Evolutionary conservation across 2,329 filamentous ascomycete species (phyloP), one percentile per base, ranked within the genome.

Genomic region (Fusarium avenaceum): DNA sequence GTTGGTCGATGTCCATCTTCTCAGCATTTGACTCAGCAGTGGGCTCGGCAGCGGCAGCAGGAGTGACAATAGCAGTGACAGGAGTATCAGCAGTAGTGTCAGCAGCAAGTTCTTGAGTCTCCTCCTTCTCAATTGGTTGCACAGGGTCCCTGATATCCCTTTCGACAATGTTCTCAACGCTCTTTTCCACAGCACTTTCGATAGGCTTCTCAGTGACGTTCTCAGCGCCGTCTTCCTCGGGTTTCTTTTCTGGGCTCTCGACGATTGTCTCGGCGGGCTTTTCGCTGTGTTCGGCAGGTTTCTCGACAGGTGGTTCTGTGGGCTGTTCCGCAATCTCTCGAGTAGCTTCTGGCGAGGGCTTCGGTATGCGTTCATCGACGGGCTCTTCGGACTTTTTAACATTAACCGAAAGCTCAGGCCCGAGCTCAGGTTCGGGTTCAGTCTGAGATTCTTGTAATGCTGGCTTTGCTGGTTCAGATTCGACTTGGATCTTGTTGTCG

Each of bases 1-100:
- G 65, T 20, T 70, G 65, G 45, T 82, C 80, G 9, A 78, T 73
- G 11, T 83, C 81, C 77, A 81, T 80, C 44, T 82, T 78, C 57
- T 82, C 81, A 2, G 77, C 72, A 62, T 82, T 82, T 4, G 81
- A 76, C 52, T 78, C 75, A 33, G 35, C 17, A 38, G 17, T 10
- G 9, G 68, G 69, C 22, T 11, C 28, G 11, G 28, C 10, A 11
- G 28, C 10, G 28, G 28, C 11, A 30, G 28, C 10, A 10, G 28
- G 1, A 30, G 28, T 30, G 28, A 30, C 9, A 30, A 13, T 10
- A 13, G 28, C 28, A 13, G 28, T 30, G 28, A 11, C 26, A 28
- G 26, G 11, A 28, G 4, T 3, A 11, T 28, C 26, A 28, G 10
- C 28, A 30, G 10, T 5, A 73, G 71, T 4, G 64, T 9, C 39